These are phyloP conservation scores for Fraxinus platypoda DNA, from an alignment of 305 asterid species.

Conservation along the genomic window DNA sequence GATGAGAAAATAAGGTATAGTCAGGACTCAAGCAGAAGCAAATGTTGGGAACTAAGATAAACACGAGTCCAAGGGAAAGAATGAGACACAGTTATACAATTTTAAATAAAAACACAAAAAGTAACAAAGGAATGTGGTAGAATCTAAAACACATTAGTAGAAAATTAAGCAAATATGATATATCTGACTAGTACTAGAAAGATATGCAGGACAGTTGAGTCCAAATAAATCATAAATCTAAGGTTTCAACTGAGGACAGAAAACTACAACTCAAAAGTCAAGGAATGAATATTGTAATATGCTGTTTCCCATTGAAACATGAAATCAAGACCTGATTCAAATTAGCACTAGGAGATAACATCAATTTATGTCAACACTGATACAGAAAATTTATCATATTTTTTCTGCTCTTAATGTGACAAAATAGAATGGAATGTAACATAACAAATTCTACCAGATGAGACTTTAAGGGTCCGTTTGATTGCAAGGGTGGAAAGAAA, in stretches of 20 bases:
- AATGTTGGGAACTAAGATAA: background rate
- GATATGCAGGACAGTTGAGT: background rate
- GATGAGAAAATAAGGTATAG: constrained; percentile 11
- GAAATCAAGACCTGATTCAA: background rate
- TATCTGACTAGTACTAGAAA: background rate
- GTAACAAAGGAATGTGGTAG: background rate
- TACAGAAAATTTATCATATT: background rate
- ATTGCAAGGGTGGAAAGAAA: too few species aligned
- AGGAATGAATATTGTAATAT: background rate
- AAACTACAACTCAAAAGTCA: background rate
- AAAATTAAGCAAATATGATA: background rate
- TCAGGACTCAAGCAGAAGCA: constrained; percentile 7
- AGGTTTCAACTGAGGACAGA: background rate
- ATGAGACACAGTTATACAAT: background rate
- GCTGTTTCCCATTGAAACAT: background rate
- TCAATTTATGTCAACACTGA: background rate
- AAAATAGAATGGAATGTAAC: background rate
- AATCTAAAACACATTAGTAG: background rate
- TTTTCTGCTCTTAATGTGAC: background rate
- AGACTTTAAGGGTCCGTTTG: background rate
- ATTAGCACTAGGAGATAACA: background rate
- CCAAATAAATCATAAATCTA: background rate
- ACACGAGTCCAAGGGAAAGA: background rate
- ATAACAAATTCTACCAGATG: background rate
- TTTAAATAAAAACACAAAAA: background rate